Base-by-base conservation (phyloP, 1,139 yeast species). In the Saccharomyces pastorianus region DNA sequence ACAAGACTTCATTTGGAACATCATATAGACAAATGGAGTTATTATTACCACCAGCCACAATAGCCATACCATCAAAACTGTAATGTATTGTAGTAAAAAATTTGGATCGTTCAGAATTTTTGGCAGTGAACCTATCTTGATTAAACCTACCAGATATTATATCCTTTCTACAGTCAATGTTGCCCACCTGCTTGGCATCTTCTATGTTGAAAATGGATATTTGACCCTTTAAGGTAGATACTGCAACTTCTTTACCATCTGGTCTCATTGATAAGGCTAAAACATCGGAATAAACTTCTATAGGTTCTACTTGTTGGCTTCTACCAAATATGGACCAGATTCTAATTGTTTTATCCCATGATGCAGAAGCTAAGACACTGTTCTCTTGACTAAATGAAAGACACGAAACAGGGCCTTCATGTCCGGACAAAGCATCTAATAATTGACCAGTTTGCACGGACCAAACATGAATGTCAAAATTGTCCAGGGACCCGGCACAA, bases 261-360 rank as follows among this genome's bases (percentile, higher is more conserved):
- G 97, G 97, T 65, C 96, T 80, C 80, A 93, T 81, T 1, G 89
- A 80, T 47, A 95, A 76, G 34, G 90, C 78, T 60, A 93, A 76
- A n/a, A 89, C 96, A 69, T 93, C 99, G 42, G 93, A 81, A 56
- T 79, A 81, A 31, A 89, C 81, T 64, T 87, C 90, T 63, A 93
- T 81, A 4, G 99, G 98, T 71, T 93, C 99, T 50, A 88, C 95
- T 50, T 83, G 84, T 66, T 84, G 90, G 0, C 89, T 79, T 62
- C 96, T 80, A 7, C 91, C 86, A 69, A 93, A 93, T 48, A 93
- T 83, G 67, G 85, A 87, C 99, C 99, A 93, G 11, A 93, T 77
- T 62, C 99, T 77, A 11, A 91, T 85, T 1, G 98, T 89, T 64
- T 85, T 87, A 72, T 93, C 99, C 99, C 99, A 95, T 28, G 96